Base-by-base conservation (phyloP, 768 basidiomycete genomes). In the Leccinum obscurum region DNA sequence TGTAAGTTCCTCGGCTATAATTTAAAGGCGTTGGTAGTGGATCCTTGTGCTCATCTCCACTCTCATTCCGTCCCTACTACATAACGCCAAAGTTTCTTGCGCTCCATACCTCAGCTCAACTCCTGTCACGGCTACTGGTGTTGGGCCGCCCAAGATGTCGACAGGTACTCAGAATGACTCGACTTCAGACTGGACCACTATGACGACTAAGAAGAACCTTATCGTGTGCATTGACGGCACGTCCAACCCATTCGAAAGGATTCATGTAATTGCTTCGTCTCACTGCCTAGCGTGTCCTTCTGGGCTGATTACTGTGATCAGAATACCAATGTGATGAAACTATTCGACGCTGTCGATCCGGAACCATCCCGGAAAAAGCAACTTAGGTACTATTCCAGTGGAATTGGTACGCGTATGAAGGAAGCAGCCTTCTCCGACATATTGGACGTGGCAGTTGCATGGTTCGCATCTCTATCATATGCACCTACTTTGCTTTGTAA, bases 311-410 rank as follows among this genome's bases (percentile, higher is more conserved):
- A 32, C 0, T 20, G 9, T 13, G 20, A 0, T 53, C 20, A 53
- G 52, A 35, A 53, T 11, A 53, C 52, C 52, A 53, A 53, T n/a
- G 52, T 53, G 1, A 6, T 35, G 7, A 53, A 53, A 35, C 34
- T 53, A 20, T 53, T 13, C 8, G 52, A 34, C 0, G 14, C 30
- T 14, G 51, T 75, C 5, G 56, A 60, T 35, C 35, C 55, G 24
- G 55, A 60, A 34, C 41, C 67, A 22, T 24, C 60, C 5, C 14
- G 9, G 13, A 41, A 34, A 14, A 24, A 32, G 10, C 75, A 76
- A 39, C 57, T 64, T 7, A 22, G 22, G 72, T 72, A 71, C 41
- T 76, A 76, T 48, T 67, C 69, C 32, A 76, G 75, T 52, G 75
- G 75, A 6, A 72, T 76, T 20, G 74, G 74, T 3, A 76, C 75